A percentile compares a stretch with the other conserved stretches of the same genome.
phyloP scores from a whole-genome alignment of 306 rosid species.

The Cucumis sativus region Cucumber_9930_V3 NC_026657.2:8971501-8972000 shows the following conservation, averaged over 20 bases:
- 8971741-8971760: slow-evolving; percentile 81
- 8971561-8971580: neutral
- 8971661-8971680: neutral
- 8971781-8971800: slow-evolving; percentile 32
- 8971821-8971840: neutral
- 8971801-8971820: neutral
- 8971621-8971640: neutral
- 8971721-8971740: slow-evolving; percentile 91
- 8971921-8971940: slow-evolving; percentile 39
- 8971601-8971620: neutral
- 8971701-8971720: slow-evolving; percentile 42
- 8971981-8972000: slow-evolving; percentile 61
- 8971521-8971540: neutral
- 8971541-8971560: neutral
- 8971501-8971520: neutral
- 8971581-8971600: neutral
- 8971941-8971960: slow-evolving; percentile 46
- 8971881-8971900: neutral
- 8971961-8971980: slow-evolving; percentile 38
- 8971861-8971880: neutral
- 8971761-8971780: slow-evolving; percentile 74
- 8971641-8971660: neutral
- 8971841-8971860: neutral
- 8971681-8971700: slow-evolving; percentile 8
- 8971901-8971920: slow-evolving; percentile 32